Conservation (phyloP, 1,284 basidiomycete species). For the Irpex lacteus region DNA sequence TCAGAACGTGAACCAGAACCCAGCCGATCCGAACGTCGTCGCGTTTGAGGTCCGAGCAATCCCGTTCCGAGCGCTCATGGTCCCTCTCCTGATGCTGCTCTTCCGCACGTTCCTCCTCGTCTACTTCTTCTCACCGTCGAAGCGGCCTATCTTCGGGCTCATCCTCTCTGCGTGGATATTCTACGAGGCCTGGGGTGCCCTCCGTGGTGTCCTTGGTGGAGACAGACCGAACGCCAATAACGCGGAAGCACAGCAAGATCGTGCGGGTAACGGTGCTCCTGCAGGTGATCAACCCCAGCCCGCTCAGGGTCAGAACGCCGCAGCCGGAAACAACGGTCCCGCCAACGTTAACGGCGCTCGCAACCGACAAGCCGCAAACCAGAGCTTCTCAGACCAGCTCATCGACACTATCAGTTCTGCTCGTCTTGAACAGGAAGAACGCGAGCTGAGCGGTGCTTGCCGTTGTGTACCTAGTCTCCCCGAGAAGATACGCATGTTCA, state of each 20-base stretch:
- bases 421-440: neutral
- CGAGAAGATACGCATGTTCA: conserved; percentile 49
- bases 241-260: conserved; percentile 17
- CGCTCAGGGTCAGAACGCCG: conserved; percentile 5
- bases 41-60: conserved; percentile 44
- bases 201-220: conserved; percentile 51
- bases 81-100: conserved; percentile 63
- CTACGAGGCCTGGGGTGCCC: conserved; percentile 76
- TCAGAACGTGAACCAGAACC: conserved; percentile 24
- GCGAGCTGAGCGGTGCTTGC: neutral
- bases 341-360: neutral
- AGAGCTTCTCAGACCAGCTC: conserved; percentile 42
- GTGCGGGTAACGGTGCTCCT: conserved; percentile 23
- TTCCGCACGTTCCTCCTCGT: conserved; percentile 69
- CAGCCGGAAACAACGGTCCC: neutral
- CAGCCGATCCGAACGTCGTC: conserved; percentile 25
- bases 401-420: conserved; percentile 32
- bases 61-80: conserved; percentile 58
- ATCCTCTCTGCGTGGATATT: conserved; percentile 67
- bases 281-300: conserved; percentile 4
- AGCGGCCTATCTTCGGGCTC: conserved; percentile 69
- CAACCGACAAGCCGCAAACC: neutral
- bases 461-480: neutral
- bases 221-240: conserved; percentile 24
- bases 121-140: conserved; percentile 76